Percentiles rank a stretch among this genome's conserved stretches.
These are phyloP conservation scores for Teratosphaeriaceae sp. DNA, from an alignment of 2,329 filamentous ascomycete genomes.

Conservation along the genomic window DNA sequence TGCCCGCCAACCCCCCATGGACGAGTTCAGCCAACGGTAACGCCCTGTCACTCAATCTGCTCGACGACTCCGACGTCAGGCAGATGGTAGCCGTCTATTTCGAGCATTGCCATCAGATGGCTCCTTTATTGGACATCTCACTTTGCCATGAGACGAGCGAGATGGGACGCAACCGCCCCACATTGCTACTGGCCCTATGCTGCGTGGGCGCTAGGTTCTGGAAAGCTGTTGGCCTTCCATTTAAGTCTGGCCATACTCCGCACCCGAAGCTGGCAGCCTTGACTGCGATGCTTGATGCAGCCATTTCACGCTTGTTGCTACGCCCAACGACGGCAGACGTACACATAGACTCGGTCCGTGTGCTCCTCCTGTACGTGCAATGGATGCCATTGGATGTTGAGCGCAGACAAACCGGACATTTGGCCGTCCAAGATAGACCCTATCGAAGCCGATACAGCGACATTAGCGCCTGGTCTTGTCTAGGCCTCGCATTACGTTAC, in stretches of 20 bases:
- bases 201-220: not conserved
- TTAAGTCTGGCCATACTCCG: not conserved
- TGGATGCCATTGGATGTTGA: not conserved
- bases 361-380: not conserved
- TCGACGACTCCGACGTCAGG: not conserved
- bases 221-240: not conserved
- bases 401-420: not conserved
- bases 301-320: not conserved
- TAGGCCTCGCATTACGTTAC: not conserved
- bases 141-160: not conserved
- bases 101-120: not conserved
- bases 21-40: no score
- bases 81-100: not conserved
- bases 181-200: not conserved
- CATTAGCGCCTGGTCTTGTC: not conserved
- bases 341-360: not conserved
- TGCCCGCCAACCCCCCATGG: no score
- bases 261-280: not conserved
- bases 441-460: not conserved
- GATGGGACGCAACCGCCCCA: not conserved
- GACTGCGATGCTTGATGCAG: not conserved
- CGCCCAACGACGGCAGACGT: not conserved
- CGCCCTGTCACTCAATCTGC: not conserved
- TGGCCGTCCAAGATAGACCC: not conserved
- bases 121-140: not conserved